A percentile compares a stretch with the other conserved stretches of the same genome.
Conservation (phyloP, 2,329 filamentous ascomycete species). For the Trichoderma aggressivum region DNA sequence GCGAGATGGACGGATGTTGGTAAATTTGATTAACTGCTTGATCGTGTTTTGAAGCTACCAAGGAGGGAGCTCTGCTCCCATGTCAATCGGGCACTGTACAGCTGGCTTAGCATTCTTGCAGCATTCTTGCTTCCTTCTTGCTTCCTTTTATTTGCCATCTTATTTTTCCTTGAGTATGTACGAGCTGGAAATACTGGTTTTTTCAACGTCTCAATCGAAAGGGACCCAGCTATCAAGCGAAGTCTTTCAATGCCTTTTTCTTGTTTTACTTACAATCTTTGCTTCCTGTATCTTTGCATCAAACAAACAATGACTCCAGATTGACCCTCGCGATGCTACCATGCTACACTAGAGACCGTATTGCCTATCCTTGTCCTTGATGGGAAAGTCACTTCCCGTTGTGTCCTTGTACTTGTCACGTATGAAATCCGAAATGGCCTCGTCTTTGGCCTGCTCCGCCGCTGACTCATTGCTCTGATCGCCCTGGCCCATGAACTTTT, state of each 20-base stretch:
- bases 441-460: conserved; percentile 78
- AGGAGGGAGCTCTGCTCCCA: neutral
- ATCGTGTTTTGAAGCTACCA: neutral
- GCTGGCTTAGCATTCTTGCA: too few species aligned
- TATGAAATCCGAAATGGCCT: conserved; percentile 71
- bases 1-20: neutral
- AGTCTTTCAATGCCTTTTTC: neutral
- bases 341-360: neutral
- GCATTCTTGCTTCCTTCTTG: too few species aligned
- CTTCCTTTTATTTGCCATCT: neutral
- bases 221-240: neutral
- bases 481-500: conserved; percentile 68
- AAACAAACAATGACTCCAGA: neutral
- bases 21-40: neutral
- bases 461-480: conserved; percentile 69
- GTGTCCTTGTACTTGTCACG: conserved; percentile 65
- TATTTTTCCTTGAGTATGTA: neutral
- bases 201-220: neutral
- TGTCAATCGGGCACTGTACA: neutral
- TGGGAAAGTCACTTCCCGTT: conserved; percentile 66
- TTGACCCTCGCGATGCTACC: neutral
- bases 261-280: neutral
- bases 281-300: neutral
- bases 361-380: conserved; percentile 59
- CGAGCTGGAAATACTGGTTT: neutral